phyloP scores from a whole-genome alignment of 2,329 filamentous ascomycete genomes.

The Hypomyces perniciosus region DNA sequence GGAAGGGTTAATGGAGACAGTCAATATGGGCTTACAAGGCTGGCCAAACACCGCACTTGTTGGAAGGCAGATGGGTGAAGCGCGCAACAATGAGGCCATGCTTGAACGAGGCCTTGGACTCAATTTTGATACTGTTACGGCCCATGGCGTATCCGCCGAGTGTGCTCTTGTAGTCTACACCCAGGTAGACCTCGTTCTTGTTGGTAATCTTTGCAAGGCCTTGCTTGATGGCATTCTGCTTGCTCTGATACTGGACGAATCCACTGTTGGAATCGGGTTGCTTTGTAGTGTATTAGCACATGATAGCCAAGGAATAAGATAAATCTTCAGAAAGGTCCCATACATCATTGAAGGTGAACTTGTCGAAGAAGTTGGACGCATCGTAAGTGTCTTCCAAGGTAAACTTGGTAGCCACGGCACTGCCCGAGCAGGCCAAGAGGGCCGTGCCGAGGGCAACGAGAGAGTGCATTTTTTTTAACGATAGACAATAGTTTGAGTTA shows the following conservation, averaged over 20 bases:
- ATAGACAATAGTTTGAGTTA: neutral
- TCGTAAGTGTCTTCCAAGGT: slow-evolving; percentile 38
- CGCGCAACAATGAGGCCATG: slow-evolving; percentile 65
- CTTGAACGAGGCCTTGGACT: slow-evolving; percentile 56
- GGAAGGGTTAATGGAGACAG: neutral
- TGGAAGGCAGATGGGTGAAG: slow-evolving; percentile 61
- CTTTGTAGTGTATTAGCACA: slow-evolving; percentile 9
- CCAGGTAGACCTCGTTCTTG: slow-evolving; percentile 33
- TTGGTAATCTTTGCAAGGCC: slow-evolving; percentile 28
- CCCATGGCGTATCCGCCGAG: slow-evolving; percentile 24
- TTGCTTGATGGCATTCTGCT: slow-evolving; percentile 27
- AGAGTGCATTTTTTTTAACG: slow-evolving; percentile 34
- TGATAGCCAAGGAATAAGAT: too few relatives aligned
- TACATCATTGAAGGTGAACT: slow-evolving; percentile 40
- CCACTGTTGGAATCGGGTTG: slow-evolving; percentile 56
- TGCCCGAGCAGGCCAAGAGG: slow-evolving; percentile 30
- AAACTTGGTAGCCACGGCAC: slow-evolving; percentile 27
- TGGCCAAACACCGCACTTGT: slow-evolving; percentile 65
- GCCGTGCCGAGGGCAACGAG: slow-evolving; percentile 34
- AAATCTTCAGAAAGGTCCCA: slow-evolving; percentile 1
- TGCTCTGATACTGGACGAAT: slow-evolving; percentile 51
- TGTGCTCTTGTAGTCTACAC: slow-evolving; percentile 29
- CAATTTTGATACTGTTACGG: slow-evolving; percentile 56
- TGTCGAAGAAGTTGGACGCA: slow-evolving; percentile 40
- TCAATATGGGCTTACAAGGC: slow-evolving; percentile 45